A percentile compares a stretch with the other conserved stretches of the same genome.
Conservation (phyloP, 2,329 filamentous ascomycete species). For the Hymenoscyphus albidus region DNA sequence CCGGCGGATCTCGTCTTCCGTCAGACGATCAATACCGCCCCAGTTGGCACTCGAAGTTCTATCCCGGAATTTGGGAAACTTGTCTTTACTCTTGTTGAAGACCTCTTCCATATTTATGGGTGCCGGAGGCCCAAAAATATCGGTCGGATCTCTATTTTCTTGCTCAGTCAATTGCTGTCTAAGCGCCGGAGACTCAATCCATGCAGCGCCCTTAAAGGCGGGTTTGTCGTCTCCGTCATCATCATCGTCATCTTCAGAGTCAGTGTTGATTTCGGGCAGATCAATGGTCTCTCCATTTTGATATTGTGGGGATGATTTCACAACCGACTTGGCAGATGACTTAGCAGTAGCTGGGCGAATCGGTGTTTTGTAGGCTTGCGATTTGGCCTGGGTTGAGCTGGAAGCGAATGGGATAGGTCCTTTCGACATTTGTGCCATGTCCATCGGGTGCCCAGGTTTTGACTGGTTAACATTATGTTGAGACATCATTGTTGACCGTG, state of each 20-base stretch:
- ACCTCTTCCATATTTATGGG: constrained; percentile 95
- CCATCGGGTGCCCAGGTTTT: constrained; percentile 65
- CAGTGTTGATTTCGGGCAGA: constrained; percentile 91
- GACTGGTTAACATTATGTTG: constrained; percentile 62
- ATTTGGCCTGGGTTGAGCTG: constrained; percentile 52
- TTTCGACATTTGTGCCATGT: constrained; percentile 84
- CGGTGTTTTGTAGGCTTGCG: constrained; percentile 64
- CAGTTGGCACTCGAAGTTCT: constrained; percentile 95
- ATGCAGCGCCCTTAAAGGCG: constrained; percentile 64
- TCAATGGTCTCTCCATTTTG: constrained; percentile 87
- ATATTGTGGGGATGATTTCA: constrained; percentile 75
- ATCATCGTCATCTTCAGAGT: constrained; percentile 82
- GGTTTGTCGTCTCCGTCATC: constrained; percentile 53
- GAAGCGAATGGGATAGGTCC: constrained; percentile 87
- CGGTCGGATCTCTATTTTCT: constrained; percentile 77
- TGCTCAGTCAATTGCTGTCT: constrained; percentile 72
- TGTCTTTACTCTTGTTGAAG: constrained; percentile 83
- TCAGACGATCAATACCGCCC: constrained; percentile 76
- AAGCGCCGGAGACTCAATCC: constrained; percentile 86
- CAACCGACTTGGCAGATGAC: constrained; percentile 47
- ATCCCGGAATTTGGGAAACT: constrained; percentile 81
- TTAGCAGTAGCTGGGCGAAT: constrained; percentile 48
- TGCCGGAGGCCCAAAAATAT: constrained; percentile 83
- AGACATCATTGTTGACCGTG: constrained; percentile 58
- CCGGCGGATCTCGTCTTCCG: constrained; percentile 78